Evolutionary conservation across 139 green algal species (phyloP), one percentile per base, ranked within the genome.

Genomic region (Volvox reticuliferus): DNA sequence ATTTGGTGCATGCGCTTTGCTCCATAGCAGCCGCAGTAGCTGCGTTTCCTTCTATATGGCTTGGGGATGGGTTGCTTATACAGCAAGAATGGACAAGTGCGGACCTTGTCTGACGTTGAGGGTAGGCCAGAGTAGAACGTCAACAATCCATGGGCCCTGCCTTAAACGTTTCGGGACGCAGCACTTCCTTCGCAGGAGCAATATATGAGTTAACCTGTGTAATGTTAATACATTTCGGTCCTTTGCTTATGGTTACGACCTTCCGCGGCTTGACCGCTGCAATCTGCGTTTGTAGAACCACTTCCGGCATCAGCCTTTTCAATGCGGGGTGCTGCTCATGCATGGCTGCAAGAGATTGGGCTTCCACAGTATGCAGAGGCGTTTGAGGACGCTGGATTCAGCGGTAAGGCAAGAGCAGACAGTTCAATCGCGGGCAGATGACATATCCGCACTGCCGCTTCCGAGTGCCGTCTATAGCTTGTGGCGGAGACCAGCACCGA

Each of bases 331-430:
- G 44, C n/a, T 0, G 85, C 85, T 19, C 85, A 82, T 50, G 69
- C 69, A 0, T 89, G 85, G 85, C 85, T 89, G 13, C 85, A 82
- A 35, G 85, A 89, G 33, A 82, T 89, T 61, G 85, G 85, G 26
- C 71, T 89, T 3, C 21, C 85, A 26, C 85, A 89, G 85, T 89
- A 89, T 21, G 44, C 69, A 20, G 1, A 1, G n/a, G 69, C 85
- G 12, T 82, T 89, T 28, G 85, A 82, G 18, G 44, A 89, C 13
- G 85, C 85, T 1, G 85, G 85, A n/a, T 89, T 89, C 85, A 89
- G 85, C n/a, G 71, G 85, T 89, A 30, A 80, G 68, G 33, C 44
- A 55, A 55, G 44, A 55, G 44, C 44, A 55, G 44, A 55, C 44
- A 55, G 9, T 5, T 55, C 44, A 55, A 55, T 55, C 44, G 44